Percentiles rank a stretch among this genome's conserved stretches.
These are phyloP conservation scores for Diaporthe destruens DNA, from an alignment of 2,329 filamentous ascomycete genomes.

Conservation along the genomic window DNA sequence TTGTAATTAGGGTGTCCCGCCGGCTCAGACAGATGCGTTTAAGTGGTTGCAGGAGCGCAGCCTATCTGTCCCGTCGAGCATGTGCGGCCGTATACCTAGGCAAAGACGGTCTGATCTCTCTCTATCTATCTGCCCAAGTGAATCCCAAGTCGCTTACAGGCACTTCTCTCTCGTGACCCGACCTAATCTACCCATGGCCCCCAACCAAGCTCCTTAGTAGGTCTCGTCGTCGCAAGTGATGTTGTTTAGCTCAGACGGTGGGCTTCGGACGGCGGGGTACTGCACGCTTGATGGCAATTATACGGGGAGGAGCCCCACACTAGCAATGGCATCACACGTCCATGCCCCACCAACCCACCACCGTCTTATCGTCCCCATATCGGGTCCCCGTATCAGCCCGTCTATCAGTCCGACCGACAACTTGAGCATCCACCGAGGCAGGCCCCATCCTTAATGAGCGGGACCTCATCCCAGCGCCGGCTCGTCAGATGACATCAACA, in stretches of 20 bases:
- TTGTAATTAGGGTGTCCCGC: neutral
- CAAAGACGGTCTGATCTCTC: neutral
- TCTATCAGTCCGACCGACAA: constrained; percentile 5
- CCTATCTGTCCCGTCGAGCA: neutral
- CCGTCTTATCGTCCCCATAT: constrained; percentile 36
- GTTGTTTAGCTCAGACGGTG: neutral
- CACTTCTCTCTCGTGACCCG: neutral
- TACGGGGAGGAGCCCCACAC: neutral
- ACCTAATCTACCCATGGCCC: neutral
- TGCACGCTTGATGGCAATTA: neutral
- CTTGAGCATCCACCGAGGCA: constrained; percentile 2
- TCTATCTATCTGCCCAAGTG: neutral
- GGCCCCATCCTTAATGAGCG: neutral
- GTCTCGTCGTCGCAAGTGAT: neutral
- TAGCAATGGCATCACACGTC: constrained; percentile 23
- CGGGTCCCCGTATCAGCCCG: constrained; percentile 13
- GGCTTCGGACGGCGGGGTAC: constrained; percentile 23
- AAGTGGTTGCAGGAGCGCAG: constrained; percentile 24
- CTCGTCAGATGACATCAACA: constrained; percentile 8
- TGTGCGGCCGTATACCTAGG: neutral
- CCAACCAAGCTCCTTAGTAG: neutral
- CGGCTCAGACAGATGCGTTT: constrained; percentile 15
- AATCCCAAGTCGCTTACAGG: neutral
- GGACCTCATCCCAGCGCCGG: neutral
- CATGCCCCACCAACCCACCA: constrained; percentile 34